A percentile compares a stretch with the other conserved stretches of the same genome.
phyloP scores from a whole-genome alignment of 257 asterid genomes.

The Schizonepeta tenuifolia region DNA sequence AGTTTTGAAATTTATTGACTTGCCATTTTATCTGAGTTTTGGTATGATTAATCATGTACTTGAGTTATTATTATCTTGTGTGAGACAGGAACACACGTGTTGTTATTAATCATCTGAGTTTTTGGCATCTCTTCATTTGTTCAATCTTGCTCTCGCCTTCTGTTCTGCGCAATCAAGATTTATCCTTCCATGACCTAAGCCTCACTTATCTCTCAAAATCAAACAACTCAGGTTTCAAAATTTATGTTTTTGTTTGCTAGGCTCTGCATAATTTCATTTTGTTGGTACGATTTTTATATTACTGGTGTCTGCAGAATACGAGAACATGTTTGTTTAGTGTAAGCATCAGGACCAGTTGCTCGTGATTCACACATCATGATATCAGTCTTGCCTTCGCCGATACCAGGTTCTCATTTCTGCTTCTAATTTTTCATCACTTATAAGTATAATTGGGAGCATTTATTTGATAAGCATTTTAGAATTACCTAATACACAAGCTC shows the following conservation, averaged over 20 bases:
- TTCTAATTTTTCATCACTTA: background rate
- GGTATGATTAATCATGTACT: no score
- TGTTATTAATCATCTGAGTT: no score
- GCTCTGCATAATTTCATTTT: background rate
- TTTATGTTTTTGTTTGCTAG: background rate
- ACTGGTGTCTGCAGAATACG: slow-evolving; percentile 39
- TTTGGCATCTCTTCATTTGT: background rate
- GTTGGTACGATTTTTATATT: background rate
- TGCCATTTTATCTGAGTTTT: no score
- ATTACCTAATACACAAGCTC: no score
- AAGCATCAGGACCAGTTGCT: slow-evolving; percentile 79
- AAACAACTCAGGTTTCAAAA: slow-evolving; percentile 49
- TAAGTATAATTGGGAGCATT: background rate
- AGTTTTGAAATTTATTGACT: no score
- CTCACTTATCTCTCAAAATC: slow-evolving; percentile 44
- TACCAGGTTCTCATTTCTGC: slow-evolving; percentile 64
- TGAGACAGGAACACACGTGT: no score
- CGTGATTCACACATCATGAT: slow-evolving; percentile 73
- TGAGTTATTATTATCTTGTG: no score
- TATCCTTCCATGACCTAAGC: slow-evolving; percentile 37
- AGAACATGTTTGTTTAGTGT: slow-evolving; percentile 72
- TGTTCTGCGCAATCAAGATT: slow-evolving; percentile 44
- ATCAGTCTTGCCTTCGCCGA: slow-evolving; percentile 94
- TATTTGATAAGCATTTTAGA: background rate
- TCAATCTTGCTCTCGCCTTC: slow-evolving; percentile 34